A percentile compares a stretch with the other conserved stretches of the same genome.
phyloP scores from a whole-genome alignment of 805 yeast species.

The Schizosaccharomyces octosporus region DNA sequence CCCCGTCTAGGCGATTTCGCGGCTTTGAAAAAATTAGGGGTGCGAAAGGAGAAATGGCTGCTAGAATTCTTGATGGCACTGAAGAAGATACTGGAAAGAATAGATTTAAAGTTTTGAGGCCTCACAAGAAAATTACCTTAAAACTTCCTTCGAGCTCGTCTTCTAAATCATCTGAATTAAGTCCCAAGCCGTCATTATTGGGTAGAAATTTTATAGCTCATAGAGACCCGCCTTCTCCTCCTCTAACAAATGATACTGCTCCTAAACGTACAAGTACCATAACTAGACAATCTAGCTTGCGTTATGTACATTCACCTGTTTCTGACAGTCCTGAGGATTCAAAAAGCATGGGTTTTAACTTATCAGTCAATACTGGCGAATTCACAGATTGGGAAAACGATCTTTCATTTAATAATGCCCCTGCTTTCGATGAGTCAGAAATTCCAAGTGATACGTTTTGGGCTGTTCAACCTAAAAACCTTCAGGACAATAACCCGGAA shows the following conservation, averaged over 20 bases:
- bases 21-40: neutral
- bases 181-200: neutral
- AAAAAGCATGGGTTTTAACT: neutral
- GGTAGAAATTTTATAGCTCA: neutral
- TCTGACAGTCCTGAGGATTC: neutral
- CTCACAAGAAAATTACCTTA: neutral
- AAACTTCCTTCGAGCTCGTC: neutral
- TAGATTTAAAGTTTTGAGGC: neutral
- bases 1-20: neutral
- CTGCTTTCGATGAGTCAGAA: slow-evolving; percentile 1
- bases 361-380: neutral
- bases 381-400: neutral
- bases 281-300: neutral
- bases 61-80: neutral
- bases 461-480: neutral
- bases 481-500: neutral
- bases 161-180: neutral
- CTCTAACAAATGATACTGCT: neutral
- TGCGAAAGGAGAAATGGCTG: neutral
- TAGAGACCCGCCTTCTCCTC: neutral
- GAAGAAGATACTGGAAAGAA: neutral
- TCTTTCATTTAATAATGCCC: neutral
- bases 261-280: neutral
- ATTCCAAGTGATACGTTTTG: neutral
- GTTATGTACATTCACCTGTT: neutral